phyloP scores from a whole-genome alignment of 169 alveolate genomes.

The Cyclospora cayetanensis region DNA sequence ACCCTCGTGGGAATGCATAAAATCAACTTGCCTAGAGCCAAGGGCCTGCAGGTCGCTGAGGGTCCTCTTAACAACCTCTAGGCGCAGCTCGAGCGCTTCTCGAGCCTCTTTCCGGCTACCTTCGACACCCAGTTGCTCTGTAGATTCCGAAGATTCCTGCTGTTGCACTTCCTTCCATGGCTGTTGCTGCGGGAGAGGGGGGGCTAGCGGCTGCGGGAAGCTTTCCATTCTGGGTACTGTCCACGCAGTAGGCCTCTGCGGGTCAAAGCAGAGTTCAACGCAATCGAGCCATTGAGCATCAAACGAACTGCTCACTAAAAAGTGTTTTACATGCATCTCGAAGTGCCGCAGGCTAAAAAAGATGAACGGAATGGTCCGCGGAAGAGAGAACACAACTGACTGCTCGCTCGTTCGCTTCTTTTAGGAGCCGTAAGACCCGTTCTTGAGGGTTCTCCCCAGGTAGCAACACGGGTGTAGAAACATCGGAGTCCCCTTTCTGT shows the following conservation, averaged over 20 bases:
- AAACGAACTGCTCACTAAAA: too few species aligned
- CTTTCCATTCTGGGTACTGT: background rate
- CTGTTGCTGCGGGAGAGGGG: background rate
- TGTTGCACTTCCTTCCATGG: background rate
- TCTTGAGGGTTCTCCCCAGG: slow-evolving; percentile 8
- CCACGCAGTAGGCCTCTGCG: slow-evolving; percentile 32
- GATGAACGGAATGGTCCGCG: too few species aligned
- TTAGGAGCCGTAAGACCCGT: background rate
- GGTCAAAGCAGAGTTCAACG: too few species aligned
- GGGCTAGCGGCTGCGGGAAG: background rate
- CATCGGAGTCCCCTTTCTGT: background rate
- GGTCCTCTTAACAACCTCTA: background rate
- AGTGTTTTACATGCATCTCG: too few species aligned
- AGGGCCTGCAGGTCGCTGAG: background rate
- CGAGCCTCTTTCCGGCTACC: background rate
- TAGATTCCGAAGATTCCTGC: background rate
- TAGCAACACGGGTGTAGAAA: background rate
- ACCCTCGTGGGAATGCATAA: background rate
- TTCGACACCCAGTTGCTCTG: background rate
- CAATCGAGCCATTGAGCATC: too few species aligned
- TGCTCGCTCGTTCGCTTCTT: background rate
- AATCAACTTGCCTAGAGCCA: background rate
- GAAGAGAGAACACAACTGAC: too few species aligned
- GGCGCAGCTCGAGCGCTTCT: background rate
- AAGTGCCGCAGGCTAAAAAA: too few species aligned